phyloP scores from a whole-genome alignment of 176 grass and related monocot species.

The Bolboschoenus planiculmis region DNA sequence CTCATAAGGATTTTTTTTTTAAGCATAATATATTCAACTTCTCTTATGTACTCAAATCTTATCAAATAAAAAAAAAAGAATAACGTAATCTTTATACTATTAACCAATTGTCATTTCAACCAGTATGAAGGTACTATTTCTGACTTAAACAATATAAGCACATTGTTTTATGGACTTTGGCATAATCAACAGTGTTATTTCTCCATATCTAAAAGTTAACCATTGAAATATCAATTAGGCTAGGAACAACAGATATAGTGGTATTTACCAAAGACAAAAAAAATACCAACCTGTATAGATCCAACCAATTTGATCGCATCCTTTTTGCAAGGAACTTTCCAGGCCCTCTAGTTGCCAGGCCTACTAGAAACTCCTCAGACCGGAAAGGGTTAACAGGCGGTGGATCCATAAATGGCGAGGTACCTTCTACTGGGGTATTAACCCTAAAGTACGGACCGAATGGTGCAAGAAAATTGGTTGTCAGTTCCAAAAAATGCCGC shows the following conservation, averaged over 20 bases:
- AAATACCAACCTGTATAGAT: conserved; percentile 61
- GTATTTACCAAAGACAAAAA: conserved; percentile 12
- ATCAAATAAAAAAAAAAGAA: conserved; percentile 1
- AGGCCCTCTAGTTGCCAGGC: conserved; percentile 74
- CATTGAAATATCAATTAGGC: background rate
- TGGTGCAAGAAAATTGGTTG: conserved; percentile 91
- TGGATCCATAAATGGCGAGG: conserved; percentile 71
- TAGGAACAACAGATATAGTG: background rate
- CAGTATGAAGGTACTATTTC: background rate
- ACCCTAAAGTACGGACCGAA: conserved; percentile 87
- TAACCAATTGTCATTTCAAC: background rate
- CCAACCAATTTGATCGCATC: conserved; percentile 96
- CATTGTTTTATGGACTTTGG: background rate
- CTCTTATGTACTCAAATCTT: background rate
- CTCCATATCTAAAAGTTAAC: background rate
- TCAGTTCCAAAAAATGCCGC: conserved; percentile 91
- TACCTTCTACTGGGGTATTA: conserved; percentile 62
- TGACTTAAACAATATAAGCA: background rate
- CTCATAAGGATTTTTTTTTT: background rate
- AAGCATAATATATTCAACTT: background rate
- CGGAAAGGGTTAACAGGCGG: conserved; percentile 62
- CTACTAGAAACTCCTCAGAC: conserved; percentile 71
- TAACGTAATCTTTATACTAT: background rate
- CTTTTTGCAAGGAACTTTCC: conserved; percentile 98
- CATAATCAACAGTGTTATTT: background rate